These are phyloP conservation scores for Aspergillus taichungensis DNA, from an alignment of 495 filamentous ascomycete species.

Conservation along the genomic window DNA sequence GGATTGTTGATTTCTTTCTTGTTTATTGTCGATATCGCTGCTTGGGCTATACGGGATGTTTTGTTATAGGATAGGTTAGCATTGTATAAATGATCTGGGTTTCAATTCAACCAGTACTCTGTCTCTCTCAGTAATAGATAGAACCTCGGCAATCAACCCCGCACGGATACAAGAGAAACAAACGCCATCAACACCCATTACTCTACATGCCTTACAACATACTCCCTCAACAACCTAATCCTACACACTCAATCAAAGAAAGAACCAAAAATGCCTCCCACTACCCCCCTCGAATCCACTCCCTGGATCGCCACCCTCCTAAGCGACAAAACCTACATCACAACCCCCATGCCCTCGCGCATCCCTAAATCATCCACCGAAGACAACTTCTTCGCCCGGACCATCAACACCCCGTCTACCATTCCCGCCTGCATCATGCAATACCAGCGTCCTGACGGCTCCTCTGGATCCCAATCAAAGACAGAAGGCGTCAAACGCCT, in stretches of 20 bases:
- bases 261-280: slow-evolving; percentile 17
- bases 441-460: slow-evolving; percentile 7
- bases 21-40: too few relatives aligned
- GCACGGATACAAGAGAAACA: too few relatives aligned
- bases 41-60: too few relatives aligned
- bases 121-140: too few relatives aligned
- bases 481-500: slow-evolving; percentile 3
- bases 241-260: not conserved
- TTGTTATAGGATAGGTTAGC: too few relatives aligned
- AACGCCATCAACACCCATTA: too few relatives aligned
- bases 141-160: too few relatives aligned
- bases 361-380: slow-evolving; percentile 31
- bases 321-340: slow-evolving; percentile 24
- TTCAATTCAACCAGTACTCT: too few relatives aligned
- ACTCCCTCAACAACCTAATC: too few relatives aligned
- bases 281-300: slow-evolving; percentile 41
- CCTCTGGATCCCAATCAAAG: slow-evolving; percentile 20
- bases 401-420: slow-evolving; percentile 43
- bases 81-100: too few relatives aligned
- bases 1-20: too few relatives aligned
- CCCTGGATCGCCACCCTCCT: slow-evolving; percentile 51
- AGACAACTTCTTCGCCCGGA: slow-evolving; percentile 48
- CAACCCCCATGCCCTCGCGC: slow-evolving; percentile 32
- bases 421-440: slow-evolving; percentile 39
- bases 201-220: too few relatives aligned